A percentile compares a stretch with the other conserved stretches of the same genome.
These are phyloP conservation scores for Ogataea nitratoaversa DNA, from an alignment of 805 yeast species.

Conservation along the genomic window DNA sequence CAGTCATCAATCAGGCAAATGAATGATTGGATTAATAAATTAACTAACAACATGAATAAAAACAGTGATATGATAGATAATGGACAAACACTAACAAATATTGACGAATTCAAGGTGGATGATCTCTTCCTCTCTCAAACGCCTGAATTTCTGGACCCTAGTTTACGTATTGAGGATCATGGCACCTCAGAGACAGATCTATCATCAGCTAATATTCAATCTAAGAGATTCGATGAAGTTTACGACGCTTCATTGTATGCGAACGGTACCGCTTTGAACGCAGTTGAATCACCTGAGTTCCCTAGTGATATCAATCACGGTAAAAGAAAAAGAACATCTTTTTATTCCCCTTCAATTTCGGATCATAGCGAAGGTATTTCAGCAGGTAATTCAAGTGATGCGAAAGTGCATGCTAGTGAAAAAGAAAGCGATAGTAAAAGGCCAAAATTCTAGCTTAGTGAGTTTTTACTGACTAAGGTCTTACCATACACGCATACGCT, in stretches of 20 bases:
- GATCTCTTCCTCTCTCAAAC: constrained; percentile 29
- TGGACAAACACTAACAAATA: constrained; percentile 14
- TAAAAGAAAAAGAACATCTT: too few species aligned
- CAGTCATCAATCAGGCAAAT: constrained; percentile 52
- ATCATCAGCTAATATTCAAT: not conserved
- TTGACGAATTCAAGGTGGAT: constrained; percentile 33
- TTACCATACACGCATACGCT: too few species aligned
- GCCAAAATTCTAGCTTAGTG: too few species aligned
- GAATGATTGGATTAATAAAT: constrained; percentile 49
- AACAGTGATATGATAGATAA: constrained; percentile 12
- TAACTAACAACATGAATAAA: constrained; percentile 14
- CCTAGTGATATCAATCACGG: not conserved
- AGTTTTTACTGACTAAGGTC: too few species aligned
- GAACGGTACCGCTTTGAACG: not conserved
- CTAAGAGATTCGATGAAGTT: constrained; percentile 9
- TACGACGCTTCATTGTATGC: constrained; percentile 2
- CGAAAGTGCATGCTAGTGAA: too few species aligned
- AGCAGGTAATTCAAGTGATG: too few species aligned
- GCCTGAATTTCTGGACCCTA: constrained; percentile 14
- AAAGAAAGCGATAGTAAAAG: too few species aligned
- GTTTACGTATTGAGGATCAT: constrained; percentile 2
- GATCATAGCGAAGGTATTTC: too few species aligned
- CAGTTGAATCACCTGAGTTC: not conserved
- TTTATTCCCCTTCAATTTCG: too few species aligned
- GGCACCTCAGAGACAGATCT: not conserved